Base-by-base conservation (phyloP, 2,329 filamentous ascomycete species). In the Penicillium frequentans region DNA sequence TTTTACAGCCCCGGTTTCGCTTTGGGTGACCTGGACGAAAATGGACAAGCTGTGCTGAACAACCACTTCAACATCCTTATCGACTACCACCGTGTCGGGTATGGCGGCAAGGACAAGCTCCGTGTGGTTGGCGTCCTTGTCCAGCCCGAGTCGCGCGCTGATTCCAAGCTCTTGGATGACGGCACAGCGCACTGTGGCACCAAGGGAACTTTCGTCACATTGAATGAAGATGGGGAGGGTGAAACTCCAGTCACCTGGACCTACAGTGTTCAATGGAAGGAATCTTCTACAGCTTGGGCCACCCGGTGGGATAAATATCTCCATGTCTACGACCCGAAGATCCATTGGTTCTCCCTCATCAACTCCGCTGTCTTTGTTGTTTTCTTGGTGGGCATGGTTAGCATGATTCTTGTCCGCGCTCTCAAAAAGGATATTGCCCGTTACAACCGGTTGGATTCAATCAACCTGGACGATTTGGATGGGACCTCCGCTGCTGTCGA, bases 251-350 rank as follows among this genome's bases (percentile, higher is more conserved):
- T 97, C 23, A 85, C 86, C 2, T 99, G 91, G 79, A 96, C 92
- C 5, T 99, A 99, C 79, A 91, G 90, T 64, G 91, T 98, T 14
- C 90, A 88, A 75, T 99, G 95, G 95, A 84, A 83, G 56, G 85
- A 87, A 64, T 97, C 92, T 0, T 71, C 83, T 1, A 98, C 93
- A 1, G 90, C 90, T 1, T 99, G 96, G 88, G 95, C 95, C 27
- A 99, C 95, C 13, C 86, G 95, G 63, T 99, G 95, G 95, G 95
- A 99, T 81, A 98, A 96, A 77, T 98, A 98, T 73, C 83, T 99
- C 35, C 93, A 98, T 70, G 93, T 99, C 29, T 96, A 93, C 71
- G 93, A 98, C 74, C 93, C 95, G 52, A 96, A 95, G 81, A 98
- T 99, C 67, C 95, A 99, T 75, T 99, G 95, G 95, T 96, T 98